Percentiles rank a stretch among this genome's conserved stretches.
Evolutionary conservation across 768 basidiomycete genomes (phyloP).

Genomic region (Termitomyces sp.): DNA sequence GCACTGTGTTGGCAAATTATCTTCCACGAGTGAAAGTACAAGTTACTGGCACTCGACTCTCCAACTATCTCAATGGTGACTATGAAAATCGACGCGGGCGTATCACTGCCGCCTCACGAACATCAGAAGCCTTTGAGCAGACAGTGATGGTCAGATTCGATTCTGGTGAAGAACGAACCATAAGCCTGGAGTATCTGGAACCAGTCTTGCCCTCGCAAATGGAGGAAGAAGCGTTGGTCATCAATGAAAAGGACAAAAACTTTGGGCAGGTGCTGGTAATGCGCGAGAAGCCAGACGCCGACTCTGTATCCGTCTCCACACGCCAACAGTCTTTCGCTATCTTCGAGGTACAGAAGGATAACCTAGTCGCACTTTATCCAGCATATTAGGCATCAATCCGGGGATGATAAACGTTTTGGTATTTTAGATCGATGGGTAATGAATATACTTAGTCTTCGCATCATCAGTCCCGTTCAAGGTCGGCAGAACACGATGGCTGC

Average conservation of each 20-base stretch:
- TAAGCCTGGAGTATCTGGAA: slow-evolving; percentile 37
- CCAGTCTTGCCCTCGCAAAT: slow-evolving; percentile 34
- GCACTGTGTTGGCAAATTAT: slow-evolving; percentile 15
- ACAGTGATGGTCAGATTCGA: slow-evolving; percentile 24
- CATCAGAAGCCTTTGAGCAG: slow-evolving; percentile 21
- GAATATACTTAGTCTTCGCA: background rate
- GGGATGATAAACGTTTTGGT: background rate
- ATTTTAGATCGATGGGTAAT: background rate
- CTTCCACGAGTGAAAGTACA: slow-evolving; percentile 13
- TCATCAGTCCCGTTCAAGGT: background rate
- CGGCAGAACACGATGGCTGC: no score
- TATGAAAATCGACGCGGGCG: slow-evolving; percentile 26
- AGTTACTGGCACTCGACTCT: slow-evolving; percentile 12
- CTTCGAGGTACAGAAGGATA: slow-evolving; percentile 31
- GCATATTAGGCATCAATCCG: background rate
- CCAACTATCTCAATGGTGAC: slow-evolving; percentile 24
- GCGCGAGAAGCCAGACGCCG: slow-evolving; percentile 31
- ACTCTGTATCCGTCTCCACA: slow-evolving; percentile 33
- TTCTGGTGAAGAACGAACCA: slow-evolving; percentile 27
- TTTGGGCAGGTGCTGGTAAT: slow-evolving; percentile 41
- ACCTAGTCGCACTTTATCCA: slow-evolving; percentile 29
- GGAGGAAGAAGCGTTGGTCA: slow-evolving; percentile 47
- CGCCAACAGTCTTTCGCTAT: slow-evolving; percentile 30
- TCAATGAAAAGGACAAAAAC: slow-evolving; percentile 4
- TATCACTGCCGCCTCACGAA: slow-evolving; percentile 22